phyloP scores from a whole-genome alignment of 768 basidiomycete species.

The Chiua virens region DNA sequence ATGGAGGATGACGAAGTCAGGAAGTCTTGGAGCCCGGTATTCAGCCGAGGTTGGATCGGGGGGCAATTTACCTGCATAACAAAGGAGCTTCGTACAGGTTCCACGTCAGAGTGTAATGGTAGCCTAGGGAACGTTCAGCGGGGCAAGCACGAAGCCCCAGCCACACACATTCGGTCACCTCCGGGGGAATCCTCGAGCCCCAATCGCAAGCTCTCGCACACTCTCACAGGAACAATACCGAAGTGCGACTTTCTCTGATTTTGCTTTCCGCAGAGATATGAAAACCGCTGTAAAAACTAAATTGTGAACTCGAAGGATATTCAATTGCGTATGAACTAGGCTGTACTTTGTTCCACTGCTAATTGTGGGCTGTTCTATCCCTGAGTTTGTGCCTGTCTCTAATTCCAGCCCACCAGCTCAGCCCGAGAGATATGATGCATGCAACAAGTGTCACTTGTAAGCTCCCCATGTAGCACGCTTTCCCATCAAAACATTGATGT shows the following conservation, averaged over 20 bases:
- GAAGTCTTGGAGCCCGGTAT: neutral
- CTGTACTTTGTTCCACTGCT: too few relatives aligned
- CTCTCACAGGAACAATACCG: conserved; percentile 11
- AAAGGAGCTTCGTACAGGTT: neutral
- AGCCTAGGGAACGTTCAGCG: neutral
- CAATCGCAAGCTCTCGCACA: conserved; percentile 1
- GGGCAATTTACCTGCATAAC: neutral
- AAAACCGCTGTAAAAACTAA: too few relatives aligned
- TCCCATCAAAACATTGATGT: conserved; percentile 56
- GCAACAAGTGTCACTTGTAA: conserved; percentile 46
- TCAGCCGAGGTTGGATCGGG: neutral
- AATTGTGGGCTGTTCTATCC: too few relatives aligned
- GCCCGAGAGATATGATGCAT: conserved; percentile 34
- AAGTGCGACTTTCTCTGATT: neutral
- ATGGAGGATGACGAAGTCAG: neutral
- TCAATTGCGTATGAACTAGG: too few relatives aligned
- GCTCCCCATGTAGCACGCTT: conserved; percentile 58
- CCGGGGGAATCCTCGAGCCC: neutral
- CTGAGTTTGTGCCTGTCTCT: conserved; percentile 25
- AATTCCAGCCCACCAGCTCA: conserved; percentile 39
- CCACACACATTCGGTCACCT: conserved; percentile 24
- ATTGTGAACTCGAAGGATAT: too few relatives aligned
- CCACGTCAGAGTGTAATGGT: neutral
- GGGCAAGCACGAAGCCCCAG: neutral
- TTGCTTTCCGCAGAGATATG: too few relatives aligned